A percentile compares a stretch with the other conserved stretches of the same genome.
phyloP scores from a whole-genome alignment of 306 rosid genomes.

The Quercus mongolica region DNA sequence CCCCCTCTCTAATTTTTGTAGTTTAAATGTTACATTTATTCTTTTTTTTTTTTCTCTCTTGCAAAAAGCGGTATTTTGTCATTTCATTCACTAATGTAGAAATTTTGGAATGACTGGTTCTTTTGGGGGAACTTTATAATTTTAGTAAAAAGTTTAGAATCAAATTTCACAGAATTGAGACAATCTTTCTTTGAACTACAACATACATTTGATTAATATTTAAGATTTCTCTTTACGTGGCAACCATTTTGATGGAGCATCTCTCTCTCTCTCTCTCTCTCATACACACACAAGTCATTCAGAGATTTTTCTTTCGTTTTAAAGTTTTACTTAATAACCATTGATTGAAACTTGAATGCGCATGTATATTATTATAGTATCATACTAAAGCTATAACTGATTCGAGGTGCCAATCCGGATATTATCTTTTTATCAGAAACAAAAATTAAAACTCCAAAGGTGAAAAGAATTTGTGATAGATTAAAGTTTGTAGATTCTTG shows the following conservation, averaged over 20 bases:
- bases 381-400: no score
- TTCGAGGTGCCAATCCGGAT: no score
- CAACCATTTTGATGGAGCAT: neutral
- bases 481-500: no score
- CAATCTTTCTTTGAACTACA: neutral
- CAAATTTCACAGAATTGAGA: neutral
- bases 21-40: slow-evolving; percentile 49
- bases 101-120: slow-evolving; percentile 31
- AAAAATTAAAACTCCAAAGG: no score
- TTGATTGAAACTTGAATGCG: no score
- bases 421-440: no score
- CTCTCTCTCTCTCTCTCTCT: neutral
- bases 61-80: slow-evolving; percentile 36
- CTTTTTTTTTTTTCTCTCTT: slow-evolving; percentile 47
- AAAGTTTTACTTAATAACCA: no score
- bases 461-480: no score
- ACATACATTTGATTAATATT: neutral
- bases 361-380: no score
- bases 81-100: slow-evolving; percentile 26
- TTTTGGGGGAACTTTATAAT: slow-evolving; percentile 11
- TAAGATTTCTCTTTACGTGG: neutral
- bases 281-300: neutral
- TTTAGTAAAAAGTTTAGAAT: neutral
- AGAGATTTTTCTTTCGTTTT: neutral
- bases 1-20: slow-evolving; percentile 37